Conservation (phyloP, 805 yeast genomes). For the Candida argentea region DNA sequence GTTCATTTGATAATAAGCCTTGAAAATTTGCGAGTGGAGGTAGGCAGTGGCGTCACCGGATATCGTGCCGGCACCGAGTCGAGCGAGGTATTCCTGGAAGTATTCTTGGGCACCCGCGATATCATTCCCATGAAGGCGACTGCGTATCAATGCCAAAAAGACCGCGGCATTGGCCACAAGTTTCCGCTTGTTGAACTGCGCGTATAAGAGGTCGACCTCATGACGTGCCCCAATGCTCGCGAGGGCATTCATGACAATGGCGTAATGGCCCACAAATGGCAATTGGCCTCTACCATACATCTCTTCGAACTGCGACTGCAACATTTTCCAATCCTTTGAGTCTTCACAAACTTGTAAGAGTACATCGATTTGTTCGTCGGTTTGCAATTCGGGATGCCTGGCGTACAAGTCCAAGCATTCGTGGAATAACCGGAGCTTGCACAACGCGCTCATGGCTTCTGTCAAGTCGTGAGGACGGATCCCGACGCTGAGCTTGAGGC, state of each 20-base stretch:
- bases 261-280: constrained; percentile 47
- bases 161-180: constrained; percentile 38
- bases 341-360: constrained; percentile 37
- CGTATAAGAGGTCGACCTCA: constrained; percentile 40
- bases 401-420: constrained; percentile 22
- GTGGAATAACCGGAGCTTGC: constrained; percentile 11
- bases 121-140: constrained; percentile 28
- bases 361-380: constrained; percentile 38
- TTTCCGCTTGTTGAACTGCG: constrained; percentile 34
- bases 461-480: constrained; percentile 16
- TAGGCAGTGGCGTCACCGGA: constrained; percentile 11
- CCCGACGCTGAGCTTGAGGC: background rate
- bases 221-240: constrained; percentile 39
- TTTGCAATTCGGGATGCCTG: constrained; percentile 29
- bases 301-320: constrained; percentile 48
- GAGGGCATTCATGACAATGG: constrained; percentile 50
- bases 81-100: constrained; percentile 11
- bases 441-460: constrained; percentile 20
- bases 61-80: constrained; percentile 10
- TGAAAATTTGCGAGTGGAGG: constrained; percentile 20
- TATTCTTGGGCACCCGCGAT: constrained; percentile 24
- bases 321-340: constrained; percentile 39
- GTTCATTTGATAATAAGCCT: constrained; percentile 15
- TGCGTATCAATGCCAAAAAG: constrained; percentile 34
- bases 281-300: constrained; percentile 43